These are phyloP conservation scores for Emergomyces pasteurianus DNA, from an alignment of 2,329 filamentous ascomycete species.

Conservation along the genomic window DNA sequence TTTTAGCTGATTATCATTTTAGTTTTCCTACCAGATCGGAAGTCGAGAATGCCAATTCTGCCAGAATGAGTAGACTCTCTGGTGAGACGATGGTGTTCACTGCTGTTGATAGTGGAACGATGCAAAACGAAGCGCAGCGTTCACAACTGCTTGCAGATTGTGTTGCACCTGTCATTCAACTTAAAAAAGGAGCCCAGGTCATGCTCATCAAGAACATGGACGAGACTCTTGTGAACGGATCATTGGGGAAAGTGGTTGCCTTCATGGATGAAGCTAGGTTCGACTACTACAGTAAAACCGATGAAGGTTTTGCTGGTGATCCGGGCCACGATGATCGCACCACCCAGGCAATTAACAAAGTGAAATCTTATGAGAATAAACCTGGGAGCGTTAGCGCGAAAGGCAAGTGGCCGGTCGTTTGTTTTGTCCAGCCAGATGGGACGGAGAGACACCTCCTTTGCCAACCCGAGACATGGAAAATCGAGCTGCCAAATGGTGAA, in stretches of 20 bases:
- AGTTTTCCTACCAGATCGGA: constrained; percentile 80
- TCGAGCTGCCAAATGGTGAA: constrained; percentile 90
- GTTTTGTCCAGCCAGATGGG: constrained; percentile 70
- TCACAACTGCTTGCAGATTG: constrained; percentile 76
- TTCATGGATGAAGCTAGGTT: constrained; percentile 64
- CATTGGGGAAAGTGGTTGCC: constrained; percentile 69
- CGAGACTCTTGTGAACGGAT: constrained; percentile 85
- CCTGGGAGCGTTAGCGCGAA: constrained; percentile 38
- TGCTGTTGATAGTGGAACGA: constrained; percentile 60
- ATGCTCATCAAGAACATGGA: constrained; percentile 99
- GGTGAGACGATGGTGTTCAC: constrained; percentile 58
- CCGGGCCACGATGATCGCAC: constrained; percentile 33
- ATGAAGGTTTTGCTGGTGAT: constrained; percentile 43
- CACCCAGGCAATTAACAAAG: constrained; percentile 41
- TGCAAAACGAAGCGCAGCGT: constrained; percentile 52
- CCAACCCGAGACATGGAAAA: constrained; percentile 85
- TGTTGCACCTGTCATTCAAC: constrained; percentile 70
- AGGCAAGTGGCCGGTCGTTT: constrained; percentile 67
- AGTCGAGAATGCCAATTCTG: constrained; percentile 75
- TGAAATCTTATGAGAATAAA: constrained; percentile 40
- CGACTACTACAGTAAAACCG: constrained; percentile 44
- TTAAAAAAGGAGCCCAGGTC: constrained; percentile 90
- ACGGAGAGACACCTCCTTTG: constrained; percentile 65
- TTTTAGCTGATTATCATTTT: neutral
- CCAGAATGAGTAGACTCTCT: constrained; percentile 58